These are phyloP conservation scores for Skeletonema tropicum DNA, from an alignment of 108 stramenopile genomes.

Conservation along the genomic window DNA sequence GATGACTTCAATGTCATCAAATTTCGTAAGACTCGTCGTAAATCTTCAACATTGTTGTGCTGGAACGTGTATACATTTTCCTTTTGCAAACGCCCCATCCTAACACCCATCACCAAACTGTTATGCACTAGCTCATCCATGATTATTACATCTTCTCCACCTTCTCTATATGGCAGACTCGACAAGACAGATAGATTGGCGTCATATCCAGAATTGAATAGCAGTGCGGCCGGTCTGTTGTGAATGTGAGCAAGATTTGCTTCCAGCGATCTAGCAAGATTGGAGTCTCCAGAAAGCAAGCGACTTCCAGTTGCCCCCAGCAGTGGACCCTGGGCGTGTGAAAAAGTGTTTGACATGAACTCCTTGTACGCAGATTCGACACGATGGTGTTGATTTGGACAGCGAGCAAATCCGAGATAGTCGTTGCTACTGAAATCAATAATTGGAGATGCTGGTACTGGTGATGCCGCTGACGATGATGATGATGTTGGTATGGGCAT, in stretches of 20 bases:
- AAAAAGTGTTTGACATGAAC: constrained; percentile 2
- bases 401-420: constrained; percentile 93
- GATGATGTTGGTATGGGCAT: constrained; percentile 22
- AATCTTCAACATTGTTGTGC: constrained; percentile 86
- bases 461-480: not conserved
- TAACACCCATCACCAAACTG: constrained; percentile 87
- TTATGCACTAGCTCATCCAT: constrained; percentile 96
- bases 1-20: constrained; percentile 24
- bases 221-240: constrained; percentile 74
- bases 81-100: constrained; percentile 58
- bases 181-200: constrained; percentile 93
- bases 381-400: constrained; percentile 44
- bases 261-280: constrained; percentile 78
- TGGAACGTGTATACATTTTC: constrained; percentile 58
- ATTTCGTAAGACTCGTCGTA: constrained; percentile 55
- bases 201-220: constrained; percentile 97
- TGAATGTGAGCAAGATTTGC: constrained; percentile 69
- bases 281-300: constrained; percentile 90
- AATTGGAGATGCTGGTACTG: constrained; percentile 14
- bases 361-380: constrained; percentile 55
- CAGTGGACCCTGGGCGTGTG: constrained; percentile 3
- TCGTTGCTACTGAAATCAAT: constrained; percentile 98
- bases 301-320: constrained; percentile 94
- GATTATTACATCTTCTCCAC: constrained; percentile 63
- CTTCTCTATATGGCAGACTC: constrained; percentile 65